A percentile compares a stretch with the other conserved stretches of the same genome.
These are phyloP conservation scores for Vaccinium vitisidaea DNA, from an alignment of 148 eudicot genomes.

Conservation along the genomic window DNA sequence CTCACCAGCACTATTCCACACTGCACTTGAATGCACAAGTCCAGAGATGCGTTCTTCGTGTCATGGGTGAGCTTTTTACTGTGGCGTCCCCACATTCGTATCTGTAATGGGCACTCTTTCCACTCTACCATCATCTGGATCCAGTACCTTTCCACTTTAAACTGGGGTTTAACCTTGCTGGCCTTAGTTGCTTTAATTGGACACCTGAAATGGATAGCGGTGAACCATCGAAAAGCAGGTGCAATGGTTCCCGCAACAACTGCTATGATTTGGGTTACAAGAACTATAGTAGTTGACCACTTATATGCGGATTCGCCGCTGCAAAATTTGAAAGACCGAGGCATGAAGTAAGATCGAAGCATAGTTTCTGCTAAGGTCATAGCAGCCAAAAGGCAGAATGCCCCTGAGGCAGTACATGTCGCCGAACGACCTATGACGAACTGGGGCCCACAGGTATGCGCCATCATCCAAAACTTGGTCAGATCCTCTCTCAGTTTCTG, in stretches of 20 bases:
- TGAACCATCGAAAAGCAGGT: constrained; percentile 47
- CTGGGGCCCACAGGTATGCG: constrained; percentile 49
- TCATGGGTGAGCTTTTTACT: constrained; percentile 36
- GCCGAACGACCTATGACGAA: constrained; percentile 49
- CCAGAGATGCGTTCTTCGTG: constrained; percentile 21
- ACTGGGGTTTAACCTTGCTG: background rate
- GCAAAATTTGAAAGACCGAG: constrained; percentile 38
- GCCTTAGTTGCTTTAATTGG: constrained; percentile 27
- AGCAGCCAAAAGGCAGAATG: constrained; percentile 38
- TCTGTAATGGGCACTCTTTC: constrained; percentile 34
- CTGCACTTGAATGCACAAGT: constrained; percentile 34
- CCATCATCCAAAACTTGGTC: constrained; percentile 54
- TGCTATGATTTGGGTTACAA: constrained; percentile 41
- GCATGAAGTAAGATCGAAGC: constrained; percentile 35
- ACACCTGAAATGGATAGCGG: constrained; percentile 37
- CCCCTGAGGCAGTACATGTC: constrained; percentile 54
- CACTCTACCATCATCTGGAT: constrained; percentile 23
- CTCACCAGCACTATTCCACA: constrained; percentile 36
- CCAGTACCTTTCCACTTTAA: constrained; percentile 45
- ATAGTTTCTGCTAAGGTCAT: constrained; percentile 33
- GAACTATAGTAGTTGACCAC: constrained; percentile 39
- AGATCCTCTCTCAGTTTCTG: constrained; percentile 33
- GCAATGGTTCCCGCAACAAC: constrained; percentile 45
- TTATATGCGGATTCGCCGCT: constrained; percentile 42
- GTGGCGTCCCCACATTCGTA: constrained; percentile 18